Base-by-base conservation (phyloP, 208 protist species). In the Leishmania martiniquensis region DNA sequence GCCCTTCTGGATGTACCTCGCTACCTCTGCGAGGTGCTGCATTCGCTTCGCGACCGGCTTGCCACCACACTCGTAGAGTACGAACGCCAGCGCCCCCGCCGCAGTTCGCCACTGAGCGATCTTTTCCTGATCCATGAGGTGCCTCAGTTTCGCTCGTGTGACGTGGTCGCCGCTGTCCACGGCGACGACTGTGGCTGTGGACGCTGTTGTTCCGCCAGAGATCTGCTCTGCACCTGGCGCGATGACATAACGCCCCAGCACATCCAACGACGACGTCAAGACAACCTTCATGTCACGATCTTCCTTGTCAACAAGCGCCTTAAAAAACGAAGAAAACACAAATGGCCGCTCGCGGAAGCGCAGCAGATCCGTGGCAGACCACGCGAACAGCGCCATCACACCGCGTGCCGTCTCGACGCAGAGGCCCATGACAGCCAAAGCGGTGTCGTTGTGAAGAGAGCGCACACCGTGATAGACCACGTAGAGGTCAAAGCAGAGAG, bases 281-380 rank as follows among this genome's bases (percentile, higher is more conserved):
- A 85, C 72, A 17, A 65, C 68, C 81, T 59, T 72, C 74, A 86
- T 47, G 34, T 86, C 76, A 20, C 74, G 59, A 17, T 86, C 82
- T 51, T 86, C 82, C 63, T 82, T 81, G 45, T 85, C 81, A 9
- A 85, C 81, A 17, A 85, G 57, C 7, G 70, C 74, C 42, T 65
- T 80, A 9, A 80, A 39, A 51, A 84, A 80, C 4, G 80, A 80
- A 5, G 80, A 84, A 47, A 84, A 84, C 39, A 84, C 80, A 67
- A 84, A 84, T 42, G 80, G 80, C 5, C 75, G 80, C 75, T 79
- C 75, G 37, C 80, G 80, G 59, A 84, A 76, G 70, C 80, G 80
- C 20, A 84, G 74, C 34, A 84, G 80, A 66, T 84, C 80, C 0
- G 80, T 84, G 55, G 80, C 80, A 1, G 80, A 84, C 80, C 80